These are phyloP conservation scores for Leishmania arabica DNA, from an alignment of 208 protist genomes.

Conservation along the genomic window DNA sequence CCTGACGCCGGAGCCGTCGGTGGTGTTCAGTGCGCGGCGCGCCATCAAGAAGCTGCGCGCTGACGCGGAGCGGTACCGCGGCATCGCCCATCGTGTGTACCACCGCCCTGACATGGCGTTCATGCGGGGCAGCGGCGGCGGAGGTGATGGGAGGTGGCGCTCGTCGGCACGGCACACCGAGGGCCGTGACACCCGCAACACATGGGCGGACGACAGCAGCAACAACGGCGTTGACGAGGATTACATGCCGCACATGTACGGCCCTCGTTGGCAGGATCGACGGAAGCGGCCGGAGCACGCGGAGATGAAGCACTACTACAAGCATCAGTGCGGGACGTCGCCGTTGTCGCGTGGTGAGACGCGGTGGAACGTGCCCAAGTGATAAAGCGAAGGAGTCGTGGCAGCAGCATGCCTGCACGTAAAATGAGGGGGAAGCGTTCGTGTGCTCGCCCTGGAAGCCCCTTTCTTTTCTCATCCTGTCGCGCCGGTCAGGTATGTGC, in stretches of 20 bases:
- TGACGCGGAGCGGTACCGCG: constrained; percentile 66
- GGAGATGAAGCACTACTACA: constrained; percentile 51
- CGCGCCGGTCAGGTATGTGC: neutral
- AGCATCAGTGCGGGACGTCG: constrained; percentile 26
- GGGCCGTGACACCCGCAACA: constrained; percentile 22
- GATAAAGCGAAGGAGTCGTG: neutral
- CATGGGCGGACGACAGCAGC: constrained; percentile 47
- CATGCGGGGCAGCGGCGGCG: constrained; percentile 40
- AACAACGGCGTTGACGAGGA: constrained; percentile 59
- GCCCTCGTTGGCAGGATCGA: constrained; percentile 49
- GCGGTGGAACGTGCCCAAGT: constrained; percentile 33
- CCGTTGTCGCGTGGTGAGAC: neutral
- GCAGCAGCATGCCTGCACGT: neutral
- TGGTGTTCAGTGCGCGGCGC: constrained; percentile 58
- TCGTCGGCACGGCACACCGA: constrained; percentile 9
- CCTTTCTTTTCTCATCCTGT: neutral
- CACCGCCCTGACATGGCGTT: constrained; percentile 77
- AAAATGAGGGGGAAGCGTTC: neutral
- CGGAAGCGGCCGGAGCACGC: constrained; percentile 75
- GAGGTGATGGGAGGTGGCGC: constrained; percentile 14
- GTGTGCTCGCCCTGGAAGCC: neutral
- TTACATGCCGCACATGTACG: constrained; percentile 43
- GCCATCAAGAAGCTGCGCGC: constrained; percentile 71
- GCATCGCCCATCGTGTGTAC: constrained; percentile 64
- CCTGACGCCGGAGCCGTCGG: constrained; percentile 52